Base-by-base conservation (phyloP, 192 early-diverging fungal genomes). In the Coemansia sp. region DNA sequence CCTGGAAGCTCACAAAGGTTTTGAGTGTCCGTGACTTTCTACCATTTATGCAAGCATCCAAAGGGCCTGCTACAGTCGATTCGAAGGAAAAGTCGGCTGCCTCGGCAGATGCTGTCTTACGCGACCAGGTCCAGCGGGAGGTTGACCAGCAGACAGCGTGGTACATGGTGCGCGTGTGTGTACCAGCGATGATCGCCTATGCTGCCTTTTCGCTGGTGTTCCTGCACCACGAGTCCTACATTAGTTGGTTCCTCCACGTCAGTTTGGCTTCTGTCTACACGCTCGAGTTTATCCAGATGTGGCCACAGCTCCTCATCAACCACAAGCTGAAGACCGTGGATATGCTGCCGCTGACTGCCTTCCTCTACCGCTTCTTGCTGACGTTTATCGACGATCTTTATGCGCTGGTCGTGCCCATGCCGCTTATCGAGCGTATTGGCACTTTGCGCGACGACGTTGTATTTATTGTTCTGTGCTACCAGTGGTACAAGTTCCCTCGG, bases 321-420 rank as follows among this genome's bases (percentile, higher is more conserved):
- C 86, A 89, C 69, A 79, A 72, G 43, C 80, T 88, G 24, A 81
- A 75, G 40, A 77, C 85, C 1, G 88, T 89, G 16, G 88, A 87
- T 33, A 84, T 85, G 76, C 77, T 89, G 75, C 87, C 88, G 59
- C 72, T 86, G 61, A 72, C 78, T 15, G 77, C 88, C 5, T 89
- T 89, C 65, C 73, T 83, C 34, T 89, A 87, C 68, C 85, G 82
- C 12, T 84, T 85, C 69, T 66, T 88, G 42, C 66, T 74, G 57
- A 88, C 87, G 4, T 88, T 88, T 66, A 82, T 85, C 60, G 88
- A 89, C 71, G 88, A 89, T 38, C 76, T 89, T 40, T 89, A 86
- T 64, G 87, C 88, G 22, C 73, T 89, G n/a, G 82, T 86, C 22
- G 85, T 88, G 27, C 86, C 86, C n/a, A 87, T 87, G 86, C 84